Evolutionary conservation across 805 yeast genomes (phyloP).

Genomic region (Starmerella asiatica): DNA sequence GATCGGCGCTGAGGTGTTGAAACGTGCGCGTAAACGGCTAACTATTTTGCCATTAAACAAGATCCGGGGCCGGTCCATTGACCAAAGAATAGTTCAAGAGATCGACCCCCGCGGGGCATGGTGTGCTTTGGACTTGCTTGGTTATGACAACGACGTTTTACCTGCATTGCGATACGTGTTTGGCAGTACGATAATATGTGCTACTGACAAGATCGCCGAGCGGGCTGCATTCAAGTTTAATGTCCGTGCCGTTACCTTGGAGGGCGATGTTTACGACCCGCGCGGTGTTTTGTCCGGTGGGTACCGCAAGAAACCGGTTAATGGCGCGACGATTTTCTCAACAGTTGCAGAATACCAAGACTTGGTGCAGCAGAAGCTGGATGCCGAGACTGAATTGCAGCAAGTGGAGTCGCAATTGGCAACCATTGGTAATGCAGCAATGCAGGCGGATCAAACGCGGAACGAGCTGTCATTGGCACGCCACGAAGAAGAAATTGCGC

Average conservation of each 20-base stretch:
- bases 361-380: constrained; percentile 1
- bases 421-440: not conserved
- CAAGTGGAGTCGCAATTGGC: not conserved
- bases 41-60: constrained; percentile 88
- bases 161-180: constrained; percentile 86
- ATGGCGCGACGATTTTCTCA: constrained; percentile 1
- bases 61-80: constrained; percentile 48
- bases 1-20: constrained; percentile 71
- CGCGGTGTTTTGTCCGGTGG: constrained; percentile 84
- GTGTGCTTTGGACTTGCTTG: constrained; percentile 70
- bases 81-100: constrained; percentile 37
- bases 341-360: constrained; percentile 6
- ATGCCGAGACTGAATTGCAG: not conserved
- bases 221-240: constrained; percentile 40
- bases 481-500: constrained; percentile 7
- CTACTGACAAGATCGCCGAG: constrained; percentile 79
- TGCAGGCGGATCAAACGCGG: constrained; percentile 5
- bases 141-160: constrained; percentile 53
- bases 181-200: constrained; percentile 78
- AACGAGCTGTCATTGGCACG: constrained; percentile 11
- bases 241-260: constrained; percentile 77
- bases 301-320: not conserved
- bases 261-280: constrained; percentile 93
- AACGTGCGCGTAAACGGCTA: constrained; percentile 62
- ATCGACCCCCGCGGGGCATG: constrained; percentile 86